phyloP scores from a whole-genome alignment of 78 protist species.

The Dictyostelium intermedium region DNA sequence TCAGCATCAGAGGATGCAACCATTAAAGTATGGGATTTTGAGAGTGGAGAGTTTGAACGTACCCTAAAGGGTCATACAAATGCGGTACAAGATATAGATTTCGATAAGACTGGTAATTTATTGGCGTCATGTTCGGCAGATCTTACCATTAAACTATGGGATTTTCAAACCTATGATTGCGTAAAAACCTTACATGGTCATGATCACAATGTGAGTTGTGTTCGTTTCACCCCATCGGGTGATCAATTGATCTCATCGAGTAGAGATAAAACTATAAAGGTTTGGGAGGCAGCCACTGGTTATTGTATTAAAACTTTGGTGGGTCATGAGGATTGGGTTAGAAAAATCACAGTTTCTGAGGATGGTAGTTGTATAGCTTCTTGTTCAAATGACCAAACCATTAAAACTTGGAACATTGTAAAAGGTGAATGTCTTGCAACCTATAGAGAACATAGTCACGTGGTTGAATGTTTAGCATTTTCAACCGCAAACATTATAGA shows the following conservation, averaged over 20 bases:
- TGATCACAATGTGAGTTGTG: constrained; percentile 89
- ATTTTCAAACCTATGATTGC: constrained; percentile 51
- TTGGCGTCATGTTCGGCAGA: constrained; percentile 88
- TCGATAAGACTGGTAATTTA: constrained; percentile 75
- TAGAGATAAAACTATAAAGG: constrained; percentile 86
- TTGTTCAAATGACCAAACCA: constrained; percentile 85
- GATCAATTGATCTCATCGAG: constrained; percentile 82
- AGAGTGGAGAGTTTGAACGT: constrained; percentile 89
- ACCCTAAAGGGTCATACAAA: constrained; percentile 92
- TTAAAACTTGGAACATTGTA: constrained; percentile 80
- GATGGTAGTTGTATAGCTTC: constrained; percentile 75
- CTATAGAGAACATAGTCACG: constrained; percentile 87
- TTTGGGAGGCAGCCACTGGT: constrained; percentile 89
- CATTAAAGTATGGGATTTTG: constrained; percentile 91
- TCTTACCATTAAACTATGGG: constrained; percentile 91
- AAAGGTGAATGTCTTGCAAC: constrained; percentile 83
- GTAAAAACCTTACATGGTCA: constrained; percentile 86
- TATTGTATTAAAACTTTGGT: constrained; percentile 81
- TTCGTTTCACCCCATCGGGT: constrained; percentile 84
- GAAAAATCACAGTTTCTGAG: constrained; percentile 40
- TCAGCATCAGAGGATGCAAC: constrained; percentile 91
- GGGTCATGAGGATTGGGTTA: constrained; percentile 93
- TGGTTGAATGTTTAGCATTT: constrained; percentile 88
- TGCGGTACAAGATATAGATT: constrained; percentile 88
- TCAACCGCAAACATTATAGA: constrained; percentile 79